phyloP scores from a whole-genome alignment of 257 asterid species.

The Penstemon barbatus region DNA sequence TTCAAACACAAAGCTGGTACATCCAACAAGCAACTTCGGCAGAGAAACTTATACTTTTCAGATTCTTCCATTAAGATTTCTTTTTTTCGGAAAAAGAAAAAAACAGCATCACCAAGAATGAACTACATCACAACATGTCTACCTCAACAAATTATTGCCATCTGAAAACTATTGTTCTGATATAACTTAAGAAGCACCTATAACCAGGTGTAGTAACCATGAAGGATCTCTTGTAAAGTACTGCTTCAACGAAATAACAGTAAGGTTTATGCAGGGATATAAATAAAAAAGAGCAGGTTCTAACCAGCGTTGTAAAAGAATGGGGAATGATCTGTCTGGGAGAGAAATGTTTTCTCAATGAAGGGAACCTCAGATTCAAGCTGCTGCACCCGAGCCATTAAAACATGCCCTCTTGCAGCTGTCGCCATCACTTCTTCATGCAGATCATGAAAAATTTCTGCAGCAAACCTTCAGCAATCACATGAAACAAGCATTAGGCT shows the following conservation, averaged over 20 bases:
- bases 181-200: neutral
- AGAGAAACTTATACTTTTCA: conserved; percentile 6
- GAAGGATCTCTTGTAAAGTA: neutral
- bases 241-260: neutral
- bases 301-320: conserved; percentile 72
- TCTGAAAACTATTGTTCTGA: neutral
- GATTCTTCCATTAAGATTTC: neutral
- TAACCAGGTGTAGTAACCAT: neutral
- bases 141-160: neutral
- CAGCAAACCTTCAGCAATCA: conserved; percentile 82
- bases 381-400: conserved; percentile 82
- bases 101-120: neutral
- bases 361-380: conserved; percentile 81
- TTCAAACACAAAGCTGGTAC: conserved; percentile 19
- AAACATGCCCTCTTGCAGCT: conserved; percentile 84
- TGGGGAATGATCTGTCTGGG: conserved; percentile 82
- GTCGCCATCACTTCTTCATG: conserved; percentile 93
- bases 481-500: conserved; percentile 35
- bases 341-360: conserved; percentile 83
- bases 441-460: conserved; percentile 83
- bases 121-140: neutral
- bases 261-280: conserved; percentile 12
- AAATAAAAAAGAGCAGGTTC: conserved; percentile 30
- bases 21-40: conserved; percentile 25
- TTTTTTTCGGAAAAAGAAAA: neutral